phyloP scores from a whole-genome alignment of 345 rosid genomes.

The Eucalyptus regnans region DNA sequence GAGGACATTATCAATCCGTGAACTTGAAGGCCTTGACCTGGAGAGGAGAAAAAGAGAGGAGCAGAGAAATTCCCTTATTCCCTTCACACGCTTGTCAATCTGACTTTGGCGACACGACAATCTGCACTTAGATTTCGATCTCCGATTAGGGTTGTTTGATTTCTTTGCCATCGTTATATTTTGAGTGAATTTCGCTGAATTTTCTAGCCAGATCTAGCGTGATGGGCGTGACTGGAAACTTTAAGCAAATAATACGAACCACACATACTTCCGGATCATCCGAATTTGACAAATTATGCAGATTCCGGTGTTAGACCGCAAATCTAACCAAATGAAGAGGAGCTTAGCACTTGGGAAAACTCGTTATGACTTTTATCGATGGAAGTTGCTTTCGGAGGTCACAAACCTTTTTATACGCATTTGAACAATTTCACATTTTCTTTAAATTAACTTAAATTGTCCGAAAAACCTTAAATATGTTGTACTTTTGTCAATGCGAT shows the following conservation, averaged over 20 bases:
- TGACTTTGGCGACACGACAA: not conserved
- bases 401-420: not conserved
- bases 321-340: not conserved
- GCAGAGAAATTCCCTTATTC: not conserved
- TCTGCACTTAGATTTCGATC: not conserved
- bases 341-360: not conserved
- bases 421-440: not conserved
- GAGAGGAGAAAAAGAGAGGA: not conserved
- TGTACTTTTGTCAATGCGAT: accelerated
- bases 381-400: not conserved
- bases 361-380: accelerated
- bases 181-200: not conserved
- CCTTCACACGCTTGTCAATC: not conserved
- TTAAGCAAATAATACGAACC: accelerated
- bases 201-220: not conserved
- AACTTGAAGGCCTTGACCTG: not conserved
- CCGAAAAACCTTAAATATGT: accelerated
- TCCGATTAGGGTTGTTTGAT: not conserved
- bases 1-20: not conserved
- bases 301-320: not conserved
- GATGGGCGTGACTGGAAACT: not conserved
- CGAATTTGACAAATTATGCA: accelerated
- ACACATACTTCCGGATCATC: not conserved
- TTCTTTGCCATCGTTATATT: not conserved
- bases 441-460: too few relatives aligned